Evolutionary conservation across 192 early-diverging fungal genomes (phyloP).

Genomic region (Coemansia sp.): DNA sequence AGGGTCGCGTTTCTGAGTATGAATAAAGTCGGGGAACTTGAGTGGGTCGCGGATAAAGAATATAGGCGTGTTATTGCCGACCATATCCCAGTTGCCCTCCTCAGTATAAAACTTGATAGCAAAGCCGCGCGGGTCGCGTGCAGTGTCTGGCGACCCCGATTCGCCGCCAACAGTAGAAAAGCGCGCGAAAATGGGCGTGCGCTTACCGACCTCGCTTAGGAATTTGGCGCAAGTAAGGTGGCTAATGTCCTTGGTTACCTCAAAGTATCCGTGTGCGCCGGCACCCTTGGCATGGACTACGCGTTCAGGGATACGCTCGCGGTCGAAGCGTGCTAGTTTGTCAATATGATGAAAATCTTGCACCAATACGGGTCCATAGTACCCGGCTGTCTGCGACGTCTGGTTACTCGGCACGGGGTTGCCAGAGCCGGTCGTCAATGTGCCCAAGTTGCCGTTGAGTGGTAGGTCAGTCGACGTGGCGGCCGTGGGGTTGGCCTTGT

Average conservation of each 20-base stretch:
- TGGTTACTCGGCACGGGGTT: conserved; percentile 71
- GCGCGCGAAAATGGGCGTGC: conserved; percentile 80
- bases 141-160: conserved; percentile 73
- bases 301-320: conserved; percentile 84
- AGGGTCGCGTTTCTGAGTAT: conserved; percentile 85
- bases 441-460: conserved; percentile 15
- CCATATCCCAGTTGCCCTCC: conserved; percentile 87
- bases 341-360: conserved; percentile 80
- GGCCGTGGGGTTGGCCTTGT: background rate
- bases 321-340: conserved; percentile 82
- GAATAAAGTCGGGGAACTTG: conserved; percentile 85
- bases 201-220: conserved; percentile 69
- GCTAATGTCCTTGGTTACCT: conserved; percentile 72
- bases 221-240: conserved; percentile 75
- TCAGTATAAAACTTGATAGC: conserved; percentile 87
- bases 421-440: conserved; percentile 59
- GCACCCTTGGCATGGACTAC: conserved; percentile 88
- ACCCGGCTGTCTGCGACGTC: conserved; percentile 66
- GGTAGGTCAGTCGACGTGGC: background rate
- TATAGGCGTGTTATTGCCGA: conserved; percentile 83
- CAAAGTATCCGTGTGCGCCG: conserved; percentile 85
- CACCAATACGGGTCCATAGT: conserved; percentile 66
- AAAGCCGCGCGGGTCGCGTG: conserved; percentile 82
- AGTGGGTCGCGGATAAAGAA: conserved; percentile 82
- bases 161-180: conserved; percentile 83